A percentile compares a stretch with the other conserved stretches of the same genome.
phyloP scores from a whole-genome alignment of 2,329 filamentous ascomycete genomes.

The Fusarium metavorans region DNA sequence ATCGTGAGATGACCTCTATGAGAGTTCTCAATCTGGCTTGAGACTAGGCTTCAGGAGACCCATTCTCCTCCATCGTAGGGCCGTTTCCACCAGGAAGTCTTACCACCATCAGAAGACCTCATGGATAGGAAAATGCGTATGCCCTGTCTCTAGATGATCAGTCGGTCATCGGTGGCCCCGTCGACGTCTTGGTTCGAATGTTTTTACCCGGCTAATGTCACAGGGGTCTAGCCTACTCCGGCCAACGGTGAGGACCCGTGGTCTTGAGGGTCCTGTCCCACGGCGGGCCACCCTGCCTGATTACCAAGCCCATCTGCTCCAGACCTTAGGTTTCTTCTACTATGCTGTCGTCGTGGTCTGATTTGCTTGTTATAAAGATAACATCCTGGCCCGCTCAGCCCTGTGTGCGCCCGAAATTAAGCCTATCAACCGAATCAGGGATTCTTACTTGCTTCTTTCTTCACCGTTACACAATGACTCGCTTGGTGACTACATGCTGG shows the following conservation, averaged over 20 bases:
- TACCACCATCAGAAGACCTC: constrained; percentile 9
- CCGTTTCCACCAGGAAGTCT: not conserved
- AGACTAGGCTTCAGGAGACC: not conserved
- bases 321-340: not conserved
- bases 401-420: not conserved
- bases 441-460: not conserved
- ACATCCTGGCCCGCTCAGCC: constrained; percentile 4
- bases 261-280: not conserved
- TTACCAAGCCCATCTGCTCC: constrained; percentile 10
- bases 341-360: constrained; percentile 6
- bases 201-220: not conserved
- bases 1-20: not conserved
- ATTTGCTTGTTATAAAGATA: constrained; percentile 8
- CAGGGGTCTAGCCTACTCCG: not conserved
- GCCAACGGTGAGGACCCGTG: not conserved
- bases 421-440: not conserved
- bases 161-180: not conserved
- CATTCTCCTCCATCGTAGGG: not conserved
- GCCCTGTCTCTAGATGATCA: not conserved
- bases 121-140: not conserved
- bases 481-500: not conserved
- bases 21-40: not conserved
- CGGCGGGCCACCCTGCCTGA: not conserved
- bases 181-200: constrained; percentile 7
- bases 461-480: not conserved